Evolutionary conservation across 345 rosid genomes (phyloP), one percentile per base, ranked within the genome.

Genomic region (Aurinia saxatilis): DNA sequence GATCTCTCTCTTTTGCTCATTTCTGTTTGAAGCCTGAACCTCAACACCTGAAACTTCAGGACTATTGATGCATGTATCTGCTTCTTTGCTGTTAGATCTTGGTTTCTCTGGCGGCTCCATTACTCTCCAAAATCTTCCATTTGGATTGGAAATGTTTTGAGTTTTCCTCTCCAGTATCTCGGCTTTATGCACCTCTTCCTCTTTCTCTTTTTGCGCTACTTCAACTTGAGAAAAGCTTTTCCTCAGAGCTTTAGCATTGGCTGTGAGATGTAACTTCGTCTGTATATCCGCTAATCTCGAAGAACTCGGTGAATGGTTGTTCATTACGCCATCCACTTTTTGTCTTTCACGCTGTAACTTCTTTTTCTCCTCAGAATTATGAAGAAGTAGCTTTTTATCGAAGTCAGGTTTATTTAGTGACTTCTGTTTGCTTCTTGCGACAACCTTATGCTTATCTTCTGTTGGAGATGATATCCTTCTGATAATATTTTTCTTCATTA

Each of bases 121-220:
- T 29, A 74, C 57, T 63, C 45, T 78, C 49, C 57, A 44, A 19
- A 73, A 46, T 23, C 58, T 46, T 49, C 62, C 81, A 37, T 65
- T 72, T 65, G 58, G 68, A 47, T 67, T 77, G 31, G 64, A 63
- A 45, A 60, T 54, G 10, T 60, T 74, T 71, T 84, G 84, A 19
- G 71, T 65, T 27, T 71, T 75, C 68, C 75, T 79, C 60, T 47
- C 59, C 30, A 71, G 73, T 42, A 61, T 66, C 39, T 71, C 76
- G 39, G 56, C 31, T 68, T 67, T 73, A 16, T 54, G 70, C 12
- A 50, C 50, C 42, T 68, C 75, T 29, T 56, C 21, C 14, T 54
- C 70, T 56, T 57, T 76, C 18, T 5, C 48, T 47, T 57, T 64
- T 62, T 38, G 19, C 52, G 34, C 37, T 54, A 61, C 71, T 31